A percentile compares a stretch with the other conserved stretches of the same genome.
These are phyloP conservation scores for Solanum etuberosum DNA, from an alignment of 257 asterid species.

Conservation along the genomic window DNA sequence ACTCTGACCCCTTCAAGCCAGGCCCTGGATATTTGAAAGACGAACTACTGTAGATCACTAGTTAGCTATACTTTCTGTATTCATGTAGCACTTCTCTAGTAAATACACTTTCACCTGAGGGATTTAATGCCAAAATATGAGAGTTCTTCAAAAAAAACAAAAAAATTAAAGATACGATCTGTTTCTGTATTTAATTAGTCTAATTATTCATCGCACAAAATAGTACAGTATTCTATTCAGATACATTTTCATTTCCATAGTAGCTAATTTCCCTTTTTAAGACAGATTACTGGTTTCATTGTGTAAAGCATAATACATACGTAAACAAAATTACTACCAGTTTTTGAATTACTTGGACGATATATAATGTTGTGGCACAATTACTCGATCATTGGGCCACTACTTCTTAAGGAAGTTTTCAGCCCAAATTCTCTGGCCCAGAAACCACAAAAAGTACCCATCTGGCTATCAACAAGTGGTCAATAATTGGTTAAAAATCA, in stretches of 20 bases:
- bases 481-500: conserved; percentile 43
- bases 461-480: neutral
- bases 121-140: neutral
- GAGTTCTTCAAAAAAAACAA: neutral
- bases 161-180: too few relatives aligned
- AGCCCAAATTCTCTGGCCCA: neutral
- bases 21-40: conserved; percentile 76
- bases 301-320: neutral
- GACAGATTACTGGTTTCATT: neutral
- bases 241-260: neutral
- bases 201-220: neutral
- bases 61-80: neutral
- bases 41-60: conserved; percentile 22
- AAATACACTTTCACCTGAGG: neutral
- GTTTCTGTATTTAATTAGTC: neutral
- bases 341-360: too few relatives aligned
- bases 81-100: neutral
- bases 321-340: too few relatives aligned
- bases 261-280: neutral
- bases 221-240: neutral
- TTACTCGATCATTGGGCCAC: too few relatives aligned
- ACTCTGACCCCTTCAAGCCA: conserved; percentile 76
- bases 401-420: neutral
- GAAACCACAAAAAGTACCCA: neutral
- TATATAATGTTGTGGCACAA: neutral